These are phyloP conservation scores for Cavenderia fasciculata DNA, from an alignment of 78 protist genomes.

Conservation along the genomic window DNA sequence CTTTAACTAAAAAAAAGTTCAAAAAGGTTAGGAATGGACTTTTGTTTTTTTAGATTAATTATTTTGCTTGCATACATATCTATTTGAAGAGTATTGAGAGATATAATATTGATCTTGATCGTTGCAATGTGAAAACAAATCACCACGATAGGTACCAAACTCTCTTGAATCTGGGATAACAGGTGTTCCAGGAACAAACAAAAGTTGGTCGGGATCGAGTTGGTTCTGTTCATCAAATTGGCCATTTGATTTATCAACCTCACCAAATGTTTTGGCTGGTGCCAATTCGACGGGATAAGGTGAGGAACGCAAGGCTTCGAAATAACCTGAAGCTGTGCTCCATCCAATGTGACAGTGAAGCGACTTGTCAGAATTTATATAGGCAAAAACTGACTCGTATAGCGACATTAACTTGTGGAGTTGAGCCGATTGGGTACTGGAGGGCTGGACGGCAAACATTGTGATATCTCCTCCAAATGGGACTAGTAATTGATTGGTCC, in stretches of 20 bases:
- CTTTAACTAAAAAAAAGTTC: not conserved
- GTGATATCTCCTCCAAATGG: not conserved
- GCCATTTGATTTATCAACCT: not conserved
- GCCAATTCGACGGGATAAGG: not conserved
- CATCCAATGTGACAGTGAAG: not conserved
- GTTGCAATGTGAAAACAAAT: not conserved
- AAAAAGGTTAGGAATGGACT: not conserved
- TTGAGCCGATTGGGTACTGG: too few species aligned
- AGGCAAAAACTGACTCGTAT: not conserved
- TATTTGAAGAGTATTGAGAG: not conserved
- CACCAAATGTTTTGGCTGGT: constrained; percentile 6
- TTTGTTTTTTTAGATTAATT: not conserved
- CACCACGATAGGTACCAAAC: not conserved
- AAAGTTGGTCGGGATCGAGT: not conserved
- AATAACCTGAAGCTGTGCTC: not conserved
- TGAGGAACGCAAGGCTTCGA: not conserved
- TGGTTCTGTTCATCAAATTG: not conserved
- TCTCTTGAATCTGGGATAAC: constrained; percentile 11
- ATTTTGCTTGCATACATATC: not conserved
- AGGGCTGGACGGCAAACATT: too few species aligned
- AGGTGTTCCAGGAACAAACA: not conserved
- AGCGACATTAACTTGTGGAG: not conserved
- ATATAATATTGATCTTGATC: not conserved
- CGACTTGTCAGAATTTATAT: not conserved
- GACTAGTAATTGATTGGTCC: constrained; percentile 4